Conservation (phyloP, 768 basidiomycete species). For the Pluteus cervinus region DNA sequence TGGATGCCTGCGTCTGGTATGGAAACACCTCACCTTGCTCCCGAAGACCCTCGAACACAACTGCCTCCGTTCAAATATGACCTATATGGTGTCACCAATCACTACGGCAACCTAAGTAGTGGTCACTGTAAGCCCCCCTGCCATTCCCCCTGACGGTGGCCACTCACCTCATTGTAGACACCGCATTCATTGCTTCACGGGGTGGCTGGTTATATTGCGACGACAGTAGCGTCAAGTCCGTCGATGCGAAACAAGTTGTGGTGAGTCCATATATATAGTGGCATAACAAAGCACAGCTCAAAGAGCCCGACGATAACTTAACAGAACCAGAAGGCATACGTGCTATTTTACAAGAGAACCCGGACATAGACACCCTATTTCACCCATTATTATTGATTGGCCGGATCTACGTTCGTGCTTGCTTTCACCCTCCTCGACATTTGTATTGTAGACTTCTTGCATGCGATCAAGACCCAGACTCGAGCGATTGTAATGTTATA, state of each 20-base stretch:
- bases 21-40: slow-evolving; percentile 41
- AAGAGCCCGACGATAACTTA: neutral
- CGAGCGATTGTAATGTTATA: slow-evolving; percentile 34
- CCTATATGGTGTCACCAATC: slow-evolving; percentile 92
- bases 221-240: slow-evolving; percentile 78
- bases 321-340: slow-evolving; percentile 63
- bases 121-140: slow-evolving; percentile 97
- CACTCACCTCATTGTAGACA: slow-evolving; percentile 49
- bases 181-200: slow-evolving; percentile 82
- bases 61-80: slow-evolving; percentile 91
- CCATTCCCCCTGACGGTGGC: too few relatives aligned
- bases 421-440: slow-evolving; percentile 14
- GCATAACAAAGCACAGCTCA: too few relatives aligned
- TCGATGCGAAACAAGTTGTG: slow-evolving; percentile 76
- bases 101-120: slow-evolving; percentile 88
- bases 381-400: slow-evolving; percentile 3
- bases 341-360: slow-evolving; percentile 74
- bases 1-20: slow-evolving; percentile 80
- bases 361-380: slow-evolving; percentile 34
- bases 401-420: slow-evolving; percentile 14
- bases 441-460: slow-evolving; percentile 28
- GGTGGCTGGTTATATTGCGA: slow-evolving; percentile 93
- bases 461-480: slow-evolving; percentile 20
- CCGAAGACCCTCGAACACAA: slow-evolving; percentile 75
- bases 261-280: slow-evolving; percentile 47